These are phyloP conservation scores for Drechmeria coniospora DNA, from an alignment of 2,329 filamentous ascomycete genomes.

Conservation along the genomic window DNA sequence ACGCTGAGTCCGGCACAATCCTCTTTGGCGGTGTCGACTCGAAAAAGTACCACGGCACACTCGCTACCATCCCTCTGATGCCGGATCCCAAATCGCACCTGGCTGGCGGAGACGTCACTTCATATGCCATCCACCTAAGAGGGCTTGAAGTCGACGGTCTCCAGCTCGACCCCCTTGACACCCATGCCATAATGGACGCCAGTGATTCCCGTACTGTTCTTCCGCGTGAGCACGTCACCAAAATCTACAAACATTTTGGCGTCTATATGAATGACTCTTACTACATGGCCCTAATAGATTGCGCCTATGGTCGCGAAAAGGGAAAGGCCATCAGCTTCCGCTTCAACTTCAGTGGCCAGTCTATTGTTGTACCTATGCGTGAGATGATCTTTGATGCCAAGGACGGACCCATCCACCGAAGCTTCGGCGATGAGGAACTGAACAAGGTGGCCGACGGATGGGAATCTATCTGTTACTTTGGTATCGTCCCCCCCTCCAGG, in stretches of 20 bases:
- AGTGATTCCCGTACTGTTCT: constrained; percentile 58
- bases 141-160: constrained; percentile 24
- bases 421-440: constrained; percentile 22
- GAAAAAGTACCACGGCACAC: constrained; percentile 49
- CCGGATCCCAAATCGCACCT: constrained; percentile 23
- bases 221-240: constrained; percentile 39
- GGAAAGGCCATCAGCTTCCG: constrained; percentile 28
- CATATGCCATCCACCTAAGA: constrained; percentile 19
- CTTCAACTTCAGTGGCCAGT: constrained; percentile 34
- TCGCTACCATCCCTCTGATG: constrained; percentile 30
- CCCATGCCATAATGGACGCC: constrained; percentile 54
- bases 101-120: constrained; percentile 21
- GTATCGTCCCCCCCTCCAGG: constrained; percentile 28
- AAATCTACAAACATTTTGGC: constrained; percentile 36
- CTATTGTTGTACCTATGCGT: constrained; percentile 33
- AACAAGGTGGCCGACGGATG: constrained; percentile 20
- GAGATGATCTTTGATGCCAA: constrained; percentile 36
- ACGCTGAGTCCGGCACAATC: constrained; percentile 49
- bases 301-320: constrained; percentile 28
- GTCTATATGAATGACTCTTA: constrained; percentile 24
- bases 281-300: constrained; percentile 37
- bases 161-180: constrained; percentile 20
- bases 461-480: constrained; percentile 35
- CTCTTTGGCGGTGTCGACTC: constrained; percentile 70
- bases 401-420: constrained; percentile 22